Base-by-base conservation (phyloP, 352 stramenopile species). In the Globisporangium iwayamae region DNA sequence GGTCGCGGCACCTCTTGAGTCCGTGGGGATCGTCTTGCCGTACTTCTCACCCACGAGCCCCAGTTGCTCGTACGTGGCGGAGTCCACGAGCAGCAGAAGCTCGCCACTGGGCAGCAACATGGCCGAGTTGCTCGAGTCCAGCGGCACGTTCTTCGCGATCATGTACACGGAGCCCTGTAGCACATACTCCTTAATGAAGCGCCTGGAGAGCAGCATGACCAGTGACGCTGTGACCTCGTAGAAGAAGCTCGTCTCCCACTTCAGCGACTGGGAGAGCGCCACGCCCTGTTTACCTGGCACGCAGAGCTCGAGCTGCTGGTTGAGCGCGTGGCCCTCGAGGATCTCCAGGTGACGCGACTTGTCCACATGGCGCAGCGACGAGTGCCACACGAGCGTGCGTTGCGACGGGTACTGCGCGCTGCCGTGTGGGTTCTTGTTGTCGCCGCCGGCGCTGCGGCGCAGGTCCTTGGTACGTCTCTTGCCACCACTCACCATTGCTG, bases 241-340 rank as follows among this genome's bases (percentile, higher is more conserved):
- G 66, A 83, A 95, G 66, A 95, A 95, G n/a, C 72, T 74, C 28
- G 76, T 90, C 63, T 90, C 81, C 84, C 84, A 93, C 61, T 85
- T 80, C 18, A 93, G 65, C 52, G 73, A 66, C 65, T 87, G 75
- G 28, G 79, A 77, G 6, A 76, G 41, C 30, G 64, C 54, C 30
- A 68, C 60, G 0, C 78, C 84, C 6, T 60, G 50, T 6, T 55
- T 54, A 43, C 63, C 69, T 0, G 86, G 81, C 32, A 92, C 70
- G 45, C 74, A 79, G 2, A 91, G 59, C 63, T 95, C 86, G 3
- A 95, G 51, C 62, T 95, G 86, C 67, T 93, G 86, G 59, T 77
- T 81, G 14, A 93, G 58, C 4, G 74, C 65, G 58, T 87, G 86
- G 41, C 70, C 69, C 25, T 67, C 52, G 18, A 92, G 64, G 51